Evolutionary conservation across 1,284 basidiomycete genomes (phyloP).

Genomic region (Phellinidium pouzarii): DNA sequence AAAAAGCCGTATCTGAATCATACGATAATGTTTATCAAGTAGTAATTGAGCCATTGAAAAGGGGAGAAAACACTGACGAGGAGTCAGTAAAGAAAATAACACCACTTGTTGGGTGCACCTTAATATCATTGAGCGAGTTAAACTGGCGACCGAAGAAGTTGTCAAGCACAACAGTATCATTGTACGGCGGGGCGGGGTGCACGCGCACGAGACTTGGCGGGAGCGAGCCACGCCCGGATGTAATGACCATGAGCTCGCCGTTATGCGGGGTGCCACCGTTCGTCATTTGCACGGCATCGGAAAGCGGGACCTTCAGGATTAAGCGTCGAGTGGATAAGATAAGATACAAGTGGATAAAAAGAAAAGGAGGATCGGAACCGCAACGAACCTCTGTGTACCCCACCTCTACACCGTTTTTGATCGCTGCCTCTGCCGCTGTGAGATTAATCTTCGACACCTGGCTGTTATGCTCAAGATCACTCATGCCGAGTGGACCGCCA

Average conservation of each 20-base stretch:
- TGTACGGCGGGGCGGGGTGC: conserved; percentile 56
- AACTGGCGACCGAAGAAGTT: conserved; percentile 75
- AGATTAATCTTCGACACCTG: conserved; percentile 32
- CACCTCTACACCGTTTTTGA: conserved; percentile 39
- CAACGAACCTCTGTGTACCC: conserved; percentile 43
- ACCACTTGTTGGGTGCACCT: conserved; percentile 58
- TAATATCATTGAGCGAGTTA: conserved; percentile 76
- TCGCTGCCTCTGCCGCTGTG: conserved; percentile 26
- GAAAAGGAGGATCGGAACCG: too few species aligned
- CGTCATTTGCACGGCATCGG: conserved; percentile 54
- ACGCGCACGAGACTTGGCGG: conserved; percentile 62
- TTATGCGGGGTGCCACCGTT: conserved; percentile 69
- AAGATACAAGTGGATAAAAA: neutral
- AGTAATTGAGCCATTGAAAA: neutral
- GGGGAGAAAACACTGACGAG: conserved; percentile 35
- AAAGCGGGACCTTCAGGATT: conserved; percentile 23
- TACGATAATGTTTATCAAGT: neutral
- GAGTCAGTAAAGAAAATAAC: conserved; percentile 69
- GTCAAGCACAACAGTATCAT: conserved; percentile 57
- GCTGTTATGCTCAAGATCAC: conserved; percentile 39
- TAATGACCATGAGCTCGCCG: conserved; percentile 56
- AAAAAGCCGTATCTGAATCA: conserved; percentile 53
- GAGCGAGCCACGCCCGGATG: conserved; percentile 56
- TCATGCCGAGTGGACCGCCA: conserved; percentile 29
- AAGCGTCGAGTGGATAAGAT: neutral